Conservation (phyloP, 768 basidiomycete genomes). For the Leccinellum albellum region DNA sequence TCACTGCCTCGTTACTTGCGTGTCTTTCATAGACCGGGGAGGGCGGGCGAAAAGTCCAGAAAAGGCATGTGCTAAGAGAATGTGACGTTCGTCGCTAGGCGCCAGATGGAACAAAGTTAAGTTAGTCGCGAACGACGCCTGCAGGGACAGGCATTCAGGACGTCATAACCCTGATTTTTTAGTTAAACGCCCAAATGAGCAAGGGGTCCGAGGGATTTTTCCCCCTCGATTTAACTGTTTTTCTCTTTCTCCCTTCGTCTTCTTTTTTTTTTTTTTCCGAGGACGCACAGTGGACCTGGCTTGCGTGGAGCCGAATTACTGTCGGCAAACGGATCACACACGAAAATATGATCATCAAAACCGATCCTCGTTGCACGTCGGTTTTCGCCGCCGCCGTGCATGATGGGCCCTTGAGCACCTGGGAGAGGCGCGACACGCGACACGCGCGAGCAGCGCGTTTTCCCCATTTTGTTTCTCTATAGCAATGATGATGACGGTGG, state of each 20-base stretch:
- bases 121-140: conserved; percentile 11
- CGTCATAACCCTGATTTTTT: conserved; percentile 26
- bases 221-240: background rate
- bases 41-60: conserved; percentile 4
- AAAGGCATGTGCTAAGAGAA: conserved; percentile 16
- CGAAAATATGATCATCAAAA: conserved; percentile 1
- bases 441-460: conserved; percentile 9
- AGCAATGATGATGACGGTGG: conserved; percentile 5
- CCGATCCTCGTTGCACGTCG: background rate
- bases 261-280: background rate
- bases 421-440: conserved; percentile 7
- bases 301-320: conserved; percentile 5
- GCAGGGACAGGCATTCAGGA: conserved; percentile 7
- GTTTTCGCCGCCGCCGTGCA: conserved; percentile 8
- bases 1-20: conserved; percentile 18
- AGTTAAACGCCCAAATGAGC: conserved; percentile 11
- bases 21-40: conserved; percentile 2
- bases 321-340: conserved; percentile 7
- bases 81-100: conserved; percentile 4
- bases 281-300: background rate
- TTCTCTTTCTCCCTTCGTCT: background rate
- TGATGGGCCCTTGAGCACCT: conserved; percentile 8
- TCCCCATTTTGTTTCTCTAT: conserved; percentile 3
- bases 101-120: conserved; percentile 23
- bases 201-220: conserved; percentile 7